Conservation (phyloP, 2,329 filamentous ascomycete species). For the Pestalotiopsis sp. region DNA sequence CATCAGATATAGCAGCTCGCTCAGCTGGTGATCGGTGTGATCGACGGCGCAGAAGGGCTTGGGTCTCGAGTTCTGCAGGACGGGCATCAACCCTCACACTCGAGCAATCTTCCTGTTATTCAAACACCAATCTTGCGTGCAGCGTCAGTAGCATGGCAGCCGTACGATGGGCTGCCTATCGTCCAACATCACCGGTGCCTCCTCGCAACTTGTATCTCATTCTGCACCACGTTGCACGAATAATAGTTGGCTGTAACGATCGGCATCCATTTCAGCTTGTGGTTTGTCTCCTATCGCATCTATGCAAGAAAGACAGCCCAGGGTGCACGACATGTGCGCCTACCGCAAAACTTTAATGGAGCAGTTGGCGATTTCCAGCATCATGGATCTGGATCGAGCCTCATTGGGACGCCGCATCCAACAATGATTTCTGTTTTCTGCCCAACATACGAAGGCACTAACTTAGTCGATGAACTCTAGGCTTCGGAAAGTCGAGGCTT, state of each 20-base stretch:
- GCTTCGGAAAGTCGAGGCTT: neutral
- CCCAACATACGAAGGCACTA: neutral
- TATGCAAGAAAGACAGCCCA: neutral
- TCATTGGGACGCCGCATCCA: neutral
- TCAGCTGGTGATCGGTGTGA: neutral
- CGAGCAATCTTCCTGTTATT: neutral
- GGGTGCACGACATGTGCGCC: neutral
- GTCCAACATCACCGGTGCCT: neutral
- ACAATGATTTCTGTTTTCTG: neutral
- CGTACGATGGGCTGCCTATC: neutral
- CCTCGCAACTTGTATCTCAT: neutral
- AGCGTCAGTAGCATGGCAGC: neutral
- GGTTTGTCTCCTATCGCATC: neutral
- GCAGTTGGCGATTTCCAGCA: neutral
- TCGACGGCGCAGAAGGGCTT: neutral
- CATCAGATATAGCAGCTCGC: neutral
- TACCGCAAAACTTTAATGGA: neutral
- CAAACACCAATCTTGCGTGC: neutral
- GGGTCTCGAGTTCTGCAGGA: neutral
- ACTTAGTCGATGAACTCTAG: neutral
- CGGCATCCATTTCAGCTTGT: neutral
- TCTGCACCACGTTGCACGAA: neutral
- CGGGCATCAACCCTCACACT: neutral
- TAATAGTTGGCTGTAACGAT: neutral
- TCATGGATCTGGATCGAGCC: neutral